phyloP scores from a whole-genome alignment of 1,139 yeast genomes.

The Saccharomyces hybrid region DNA sequence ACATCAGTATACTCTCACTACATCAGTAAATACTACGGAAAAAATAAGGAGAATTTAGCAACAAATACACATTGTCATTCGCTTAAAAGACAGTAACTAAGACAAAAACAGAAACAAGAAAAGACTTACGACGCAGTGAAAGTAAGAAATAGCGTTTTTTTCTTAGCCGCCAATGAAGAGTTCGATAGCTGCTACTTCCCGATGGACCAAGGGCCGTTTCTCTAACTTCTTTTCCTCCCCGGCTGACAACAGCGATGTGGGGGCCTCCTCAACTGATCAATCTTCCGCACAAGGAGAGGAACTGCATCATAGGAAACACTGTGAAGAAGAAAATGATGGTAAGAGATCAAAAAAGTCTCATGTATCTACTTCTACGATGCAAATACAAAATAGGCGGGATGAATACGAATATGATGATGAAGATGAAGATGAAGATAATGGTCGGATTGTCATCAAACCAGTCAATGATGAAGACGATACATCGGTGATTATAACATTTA shows the following conservation, averaged over 20 bases:
- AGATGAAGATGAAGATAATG: too few relatives aligned
- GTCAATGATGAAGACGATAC: too few relatives aligned
- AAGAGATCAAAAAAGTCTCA: background rate
- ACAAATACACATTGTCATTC: background rate
- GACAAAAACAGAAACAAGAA: background rate
- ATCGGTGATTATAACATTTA: too few relatives aligned
- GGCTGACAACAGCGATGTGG: background rate
- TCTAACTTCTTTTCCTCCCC: background rate
- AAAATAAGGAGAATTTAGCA: background rate
- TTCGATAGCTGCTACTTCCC: background rate
- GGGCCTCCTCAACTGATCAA: background rate
- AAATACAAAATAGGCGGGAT: background rate
- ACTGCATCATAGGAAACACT: background rate
- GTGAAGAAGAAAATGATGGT: background rate
- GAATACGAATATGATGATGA: constrained; percentile 6
- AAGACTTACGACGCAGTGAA: background rate
- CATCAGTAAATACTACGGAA: background rate
- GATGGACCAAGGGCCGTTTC: background rate
- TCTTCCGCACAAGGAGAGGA: background rate
- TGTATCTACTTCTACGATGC: background rate
- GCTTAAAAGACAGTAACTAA: background rate
- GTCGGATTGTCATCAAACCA: too few relatives aligned
- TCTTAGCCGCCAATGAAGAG: background rate
- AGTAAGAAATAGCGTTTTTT: background rate
- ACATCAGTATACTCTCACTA: background rate